Conservation (phyloP, 345 rosid genomes). For the Carallia pectinifolia region DNA sequence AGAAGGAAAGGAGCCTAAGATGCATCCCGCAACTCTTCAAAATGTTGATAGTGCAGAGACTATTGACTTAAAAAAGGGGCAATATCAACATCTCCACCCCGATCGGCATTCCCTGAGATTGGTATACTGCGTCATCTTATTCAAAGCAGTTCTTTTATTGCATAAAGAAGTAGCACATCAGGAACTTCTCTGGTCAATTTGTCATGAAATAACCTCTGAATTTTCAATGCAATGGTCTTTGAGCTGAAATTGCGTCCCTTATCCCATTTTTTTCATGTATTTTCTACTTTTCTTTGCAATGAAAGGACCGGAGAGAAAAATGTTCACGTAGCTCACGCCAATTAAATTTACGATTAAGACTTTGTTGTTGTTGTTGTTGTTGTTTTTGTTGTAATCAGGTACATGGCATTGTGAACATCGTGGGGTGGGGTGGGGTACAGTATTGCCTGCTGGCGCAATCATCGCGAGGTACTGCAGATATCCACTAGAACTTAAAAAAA, state of each 20-base stretch:
- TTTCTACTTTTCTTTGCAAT: no score
- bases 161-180: no score
- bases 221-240: neutral
- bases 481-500: constrained; percentile 11
- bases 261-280: neutral
- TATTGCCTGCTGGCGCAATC: constrained; percentile 50
- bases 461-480: constrained; percentile 42
- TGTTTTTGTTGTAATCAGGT: constrained; percentile 19
- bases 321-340: no score
- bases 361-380: neutral
- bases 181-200: no score
- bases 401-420: constrained; percentile 50
- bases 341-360: no score
- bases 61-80: constrained; percentile 16
- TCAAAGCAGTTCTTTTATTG: no score
- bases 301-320: no score
- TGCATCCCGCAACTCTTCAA: constrained; percentile 34
- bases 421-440: constrained; percentile 54
- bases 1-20: constrained; percentile 24
- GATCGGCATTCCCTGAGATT: constrained; percentile 19
- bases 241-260: neutral
- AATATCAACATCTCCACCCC: neutral
- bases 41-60: constrained; percentile 47
- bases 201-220: neutral
- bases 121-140: constrained; percentile 19